These are phyloP conservation scores for Saturnispora gosingensis DNA, from an alignment of 805 yeast genomes.

Conservation along the genomic window DNA sequence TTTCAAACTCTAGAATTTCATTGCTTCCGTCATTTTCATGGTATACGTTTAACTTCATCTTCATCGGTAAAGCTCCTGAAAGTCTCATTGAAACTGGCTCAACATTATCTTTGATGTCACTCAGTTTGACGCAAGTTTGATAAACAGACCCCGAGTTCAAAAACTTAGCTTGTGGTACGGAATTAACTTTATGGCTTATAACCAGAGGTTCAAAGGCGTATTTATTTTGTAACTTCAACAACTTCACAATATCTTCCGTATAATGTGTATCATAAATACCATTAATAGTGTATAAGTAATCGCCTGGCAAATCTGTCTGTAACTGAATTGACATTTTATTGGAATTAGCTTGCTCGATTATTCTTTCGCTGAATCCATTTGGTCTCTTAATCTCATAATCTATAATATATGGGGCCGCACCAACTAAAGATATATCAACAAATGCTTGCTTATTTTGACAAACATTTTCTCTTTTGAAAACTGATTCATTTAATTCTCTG, in stretches of 20 bases:
- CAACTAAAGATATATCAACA: constrained; percentile 36
- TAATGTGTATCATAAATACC: constrained; percentile 62
- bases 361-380: constrained; percentile 35
- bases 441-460: constrained; percentile 22
- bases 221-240: constrained; percentile 15
- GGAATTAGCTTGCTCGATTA: constrained; percentile 39
- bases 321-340: constrained; percentile 28
- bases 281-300: constrained; percentile 49
- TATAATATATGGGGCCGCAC: constrained; percentile 58
- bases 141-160: constrained; percentile 11
- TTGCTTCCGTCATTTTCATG: constrained; percentile 52
- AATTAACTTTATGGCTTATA: constrained; percentile 44
- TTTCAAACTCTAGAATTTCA: constrained; percentile 36
- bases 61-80: constrained; percentile 60
- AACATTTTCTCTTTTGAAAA: constrained; percentile 11
- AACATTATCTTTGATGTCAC: constrained; percentile 21
- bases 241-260: constrained; percentile 30
- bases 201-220: constrained; percentile 27
- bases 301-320: constrained; percentile 43
- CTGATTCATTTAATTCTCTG: background rate
- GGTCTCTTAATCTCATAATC: constrained; percentile 58
- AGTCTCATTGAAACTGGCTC: constrained; percentile 49
- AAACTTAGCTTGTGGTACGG: constrained; percentile 48
- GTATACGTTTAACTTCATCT: constrained; percentile 45
- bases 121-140: constrained; percentile 25